Conservation (phyloP, 2,329 filamentous ascomycete genomes). For the Tolypocladium nubicola region DNA sequence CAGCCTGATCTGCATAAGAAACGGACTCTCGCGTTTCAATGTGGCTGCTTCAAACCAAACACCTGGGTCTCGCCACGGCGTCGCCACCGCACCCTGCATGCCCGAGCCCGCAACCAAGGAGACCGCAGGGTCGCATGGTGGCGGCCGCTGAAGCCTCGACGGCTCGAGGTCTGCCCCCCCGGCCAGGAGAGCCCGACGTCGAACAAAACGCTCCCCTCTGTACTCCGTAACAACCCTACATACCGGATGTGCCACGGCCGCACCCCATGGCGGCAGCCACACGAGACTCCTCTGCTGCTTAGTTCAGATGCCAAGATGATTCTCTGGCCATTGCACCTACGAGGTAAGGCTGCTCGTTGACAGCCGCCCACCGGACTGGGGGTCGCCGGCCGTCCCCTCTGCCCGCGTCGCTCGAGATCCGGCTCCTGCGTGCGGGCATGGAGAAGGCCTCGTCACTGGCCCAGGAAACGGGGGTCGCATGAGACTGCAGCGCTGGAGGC, state of each 20-base stretch:
- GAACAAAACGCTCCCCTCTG: background rate
- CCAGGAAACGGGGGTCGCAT: background rate
- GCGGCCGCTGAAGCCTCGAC: background rate
- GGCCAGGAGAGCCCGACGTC: background rate
- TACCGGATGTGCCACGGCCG: constrained; percentile 1
- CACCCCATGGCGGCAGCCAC: background rate
- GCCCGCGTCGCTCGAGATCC: background rate
- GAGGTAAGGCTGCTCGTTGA: background rate
- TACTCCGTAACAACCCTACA: background rate
- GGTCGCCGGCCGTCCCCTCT: background rate
- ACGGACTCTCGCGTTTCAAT: constrained; percentile 15
- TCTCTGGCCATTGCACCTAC: background rate
- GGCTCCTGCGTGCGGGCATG: background rate
- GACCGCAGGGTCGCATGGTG: background rate
- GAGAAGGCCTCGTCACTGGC: background rate
- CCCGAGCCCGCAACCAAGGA: background rate
- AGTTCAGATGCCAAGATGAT: constrained; percentile 17
- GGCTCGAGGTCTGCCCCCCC: background rate
- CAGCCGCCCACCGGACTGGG: background rate
- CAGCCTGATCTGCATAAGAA: constrained; percentile 5
- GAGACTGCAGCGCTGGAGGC: background rate
- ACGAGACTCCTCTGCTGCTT: background rate
- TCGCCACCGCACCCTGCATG: constrained; percentile 2
- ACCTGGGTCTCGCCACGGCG: constrained; percentile 8
- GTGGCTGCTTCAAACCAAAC: constrained; percentile 20